phyloP scores from a whole-genome alignment of 1,284 basidiomycete genomes.

The Hemileia vastatrix region DNA sequence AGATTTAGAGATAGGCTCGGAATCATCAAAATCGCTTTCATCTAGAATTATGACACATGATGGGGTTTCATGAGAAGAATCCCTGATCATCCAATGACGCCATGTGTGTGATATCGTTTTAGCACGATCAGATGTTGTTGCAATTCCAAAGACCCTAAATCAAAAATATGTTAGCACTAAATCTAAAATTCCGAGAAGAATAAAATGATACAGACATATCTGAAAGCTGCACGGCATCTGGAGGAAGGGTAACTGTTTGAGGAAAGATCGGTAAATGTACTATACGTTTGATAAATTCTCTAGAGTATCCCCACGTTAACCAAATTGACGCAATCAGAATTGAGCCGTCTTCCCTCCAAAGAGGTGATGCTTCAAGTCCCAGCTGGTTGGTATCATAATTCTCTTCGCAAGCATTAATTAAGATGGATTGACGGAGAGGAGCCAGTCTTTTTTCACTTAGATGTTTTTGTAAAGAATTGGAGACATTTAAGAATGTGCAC shows the following conservation, averaged over 20 bases:
- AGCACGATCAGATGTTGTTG: constrained; percentile 14
- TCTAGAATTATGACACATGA: neutral
- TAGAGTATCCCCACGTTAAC: neutral
- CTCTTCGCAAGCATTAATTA: no score
- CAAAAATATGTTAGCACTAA: neutral
- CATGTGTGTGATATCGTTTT: constrained; percentile 5
- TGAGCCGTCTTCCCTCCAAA: constrained; percentile 4
- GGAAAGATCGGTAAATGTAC: constrained; percentile 2
- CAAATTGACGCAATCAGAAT: neutral
- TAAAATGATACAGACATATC: neutral
- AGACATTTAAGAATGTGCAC: no score
- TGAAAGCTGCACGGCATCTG: neutral
- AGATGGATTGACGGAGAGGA: no score
- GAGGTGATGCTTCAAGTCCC: constrained; percentile 2
- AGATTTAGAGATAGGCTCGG: neutral
- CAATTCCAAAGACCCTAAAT: constrained; percentile 13
- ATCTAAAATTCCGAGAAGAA: neutral
- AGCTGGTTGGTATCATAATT: constrained; percentile 1
- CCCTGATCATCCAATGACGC: neutral
- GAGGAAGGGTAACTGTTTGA: neutral
- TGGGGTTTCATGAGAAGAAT: neutral
- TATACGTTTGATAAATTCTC: neutral
- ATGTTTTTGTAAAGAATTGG: no score
- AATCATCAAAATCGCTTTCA: neutral
- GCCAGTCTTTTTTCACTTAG: no score